Conservation (phyloP, 176 grass and related monocot genomes). For the Juncus effusus region DNA sequence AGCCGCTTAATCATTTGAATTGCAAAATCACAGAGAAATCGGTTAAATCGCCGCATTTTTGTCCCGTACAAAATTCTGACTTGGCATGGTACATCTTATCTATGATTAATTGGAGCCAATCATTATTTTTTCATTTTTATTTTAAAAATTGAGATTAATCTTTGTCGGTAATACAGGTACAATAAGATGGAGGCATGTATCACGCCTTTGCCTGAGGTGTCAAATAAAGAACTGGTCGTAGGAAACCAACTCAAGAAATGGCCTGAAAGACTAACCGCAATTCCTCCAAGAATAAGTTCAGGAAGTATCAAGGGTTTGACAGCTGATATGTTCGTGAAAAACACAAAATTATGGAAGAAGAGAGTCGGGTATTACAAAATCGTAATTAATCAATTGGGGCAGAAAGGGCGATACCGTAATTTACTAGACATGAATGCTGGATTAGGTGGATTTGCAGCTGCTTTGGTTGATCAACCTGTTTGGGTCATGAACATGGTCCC, state of each 20-base stretch:
- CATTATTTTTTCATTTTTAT: no score
- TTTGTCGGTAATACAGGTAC: constrained; percentile 28
- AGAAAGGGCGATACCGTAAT: constrained; percentile 51
- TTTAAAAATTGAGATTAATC: no score
- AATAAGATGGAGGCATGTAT: constrained; percentile 42
- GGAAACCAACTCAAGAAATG: constrained; percentile 38
- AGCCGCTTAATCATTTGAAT: constrained; percentile 35
- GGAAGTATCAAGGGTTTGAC: constrained; percentile 30
- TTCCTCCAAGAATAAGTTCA: constrained; percentile 35
- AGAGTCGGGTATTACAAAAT: constrained; percentile 41
- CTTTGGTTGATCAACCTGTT: constrained; percentile 36
- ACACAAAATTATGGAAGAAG: constrained; percentile 41
- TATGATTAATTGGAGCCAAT: no score
- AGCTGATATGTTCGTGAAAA: constrained; percentile 29
- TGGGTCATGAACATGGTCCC: constrained; percentile 65
- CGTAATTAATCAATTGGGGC: constrained; percentile 33
- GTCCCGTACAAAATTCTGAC: constrained; percentile 26
- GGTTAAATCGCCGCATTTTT: constrained; percentile 27
- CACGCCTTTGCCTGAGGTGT: constrained; percentile 35
- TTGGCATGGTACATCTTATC: constrained; percentile 31
- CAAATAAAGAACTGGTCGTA: constrained; percentile 3
- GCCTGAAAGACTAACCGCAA: constrained; percentile 35
- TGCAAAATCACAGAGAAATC: constrained; percentile 25
- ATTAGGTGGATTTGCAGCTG: constrained; percentile 38
- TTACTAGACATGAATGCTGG: constrained; percentile 58